phyloP scores from a whole-genome alignment of 768 basidiomycete species.

The Plicaturopsis crispa region DNA sequence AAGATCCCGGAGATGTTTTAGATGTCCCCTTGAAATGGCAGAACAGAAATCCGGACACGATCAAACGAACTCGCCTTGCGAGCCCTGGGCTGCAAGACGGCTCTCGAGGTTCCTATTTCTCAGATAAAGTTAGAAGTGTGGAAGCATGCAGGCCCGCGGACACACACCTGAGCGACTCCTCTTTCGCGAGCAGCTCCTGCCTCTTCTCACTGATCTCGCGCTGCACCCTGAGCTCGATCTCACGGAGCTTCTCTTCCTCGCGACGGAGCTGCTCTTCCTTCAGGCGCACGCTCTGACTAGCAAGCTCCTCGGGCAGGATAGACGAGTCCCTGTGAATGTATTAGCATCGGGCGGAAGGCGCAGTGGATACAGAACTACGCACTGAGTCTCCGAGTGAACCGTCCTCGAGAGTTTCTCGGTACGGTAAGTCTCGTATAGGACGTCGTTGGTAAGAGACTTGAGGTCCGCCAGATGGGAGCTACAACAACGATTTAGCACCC shows the following conservation, averaged over 20 bases:
- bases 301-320: conserved; percentile 93
- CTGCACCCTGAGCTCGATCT: conserved; percentile 97
- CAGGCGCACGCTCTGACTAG: conserved; percentile 92
- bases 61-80: conserved; percentile 73
- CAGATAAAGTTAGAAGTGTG: conserved; percentile 5
- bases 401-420: conserved; percentile 94
- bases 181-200: conserved; percentile 93
- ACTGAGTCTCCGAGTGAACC: conserved; percentile 75
- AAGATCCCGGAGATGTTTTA: conserved; percentile 13
- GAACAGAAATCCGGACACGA: too few relatives aligned
- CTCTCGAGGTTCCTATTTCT: conserved; percentile 74
- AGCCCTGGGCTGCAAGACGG: conserved; percentile 84
- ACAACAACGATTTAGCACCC: conserved; percentile 2
- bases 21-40: not conserved
- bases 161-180: conserved; percentile 80
- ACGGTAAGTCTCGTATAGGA: conserved; percentile 94
- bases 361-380: conserved; percentile 16
- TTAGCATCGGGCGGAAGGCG: conserved; percentile 5
- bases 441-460: conserved; percentile 90
- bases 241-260: conserved; percentile 97
- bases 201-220: conserved; percentile 97
- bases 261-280: conserved; percentile 98
- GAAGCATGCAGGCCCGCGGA: not conserved
- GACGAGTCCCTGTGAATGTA: conserved; percentile 60
- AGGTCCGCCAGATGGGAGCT: conserved; percentile 94